phyloP scores from a whole-genome alignment of 805 yeast species.

The Cyberlindnera bimundalis region DNA sequence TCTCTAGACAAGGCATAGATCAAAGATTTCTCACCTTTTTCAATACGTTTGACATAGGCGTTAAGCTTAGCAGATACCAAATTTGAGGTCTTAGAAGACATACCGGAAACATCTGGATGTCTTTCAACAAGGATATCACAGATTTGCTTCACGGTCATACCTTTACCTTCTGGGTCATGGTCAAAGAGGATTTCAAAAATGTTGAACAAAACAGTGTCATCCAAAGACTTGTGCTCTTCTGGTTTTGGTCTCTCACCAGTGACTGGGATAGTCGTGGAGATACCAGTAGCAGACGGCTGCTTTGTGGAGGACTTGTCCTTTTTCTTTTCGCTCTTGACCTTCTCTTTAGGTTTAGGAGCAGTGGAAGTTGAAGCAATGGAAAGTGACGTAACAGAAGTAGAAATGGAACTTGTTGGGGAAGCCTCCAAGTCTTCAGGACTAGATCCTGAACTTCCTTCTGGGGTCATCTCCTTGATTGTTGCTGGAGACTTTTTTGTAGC shows the following conservation, averaged over 20 bases:
- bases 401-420: slow-evolving; percentile 25
- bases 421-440: slow-evolving; percentile 26
- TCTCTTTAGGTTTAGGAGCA: slow-evolving; percentile 13
- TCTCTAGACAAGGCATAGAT: slow-evolving; percentile 77
- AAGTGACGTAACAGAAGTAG: slow-evolving; percentile 21
- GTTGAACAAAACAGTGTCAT: slow-evolving; percentile 72
- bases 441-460: slow-evolving; percentile 24
- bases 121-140: slow-evolving; percentile 71
- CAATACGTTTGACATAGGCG: slow-evolving; percentile 82
- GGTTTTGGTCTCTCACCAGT: slow-evolving; percentile 76
- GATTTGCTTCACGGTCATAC: slow-evolving; percentile 88
- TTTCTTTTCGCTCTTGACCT: slow-evolving; percentile 20
- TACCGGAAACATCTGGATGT: slow-evolving; percentile 81
- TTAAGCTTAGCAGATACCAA: slow-evolving; percentile 78
- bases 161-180: slow-evolving; percentile 62
- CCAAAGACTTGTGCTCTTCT: slow-evolving; percentile 58
- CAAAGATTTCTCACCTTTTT: slow-evolving; percentile 72
- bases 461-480: slow-evolving; percentile 25
- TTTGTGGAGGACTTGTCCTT: slow-evolving; percentile 26
- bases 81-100: slow-evolving; percentile 78
- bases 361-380: slow-evolving; percentile 14
- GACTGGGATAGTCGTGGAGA: slow-evolving; percentile 75
- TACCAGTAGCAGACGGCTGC: slow-evolving; percentile 53
- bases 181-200: slow-evolving; percentile 71
- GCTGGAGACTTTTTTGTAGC: slow-evolving; percentile 12